These are phyloP conservation scores for Nicotiana otophora DNA, from an alignment of 257 asterid species.

Conservation along the genomic window DNA sequence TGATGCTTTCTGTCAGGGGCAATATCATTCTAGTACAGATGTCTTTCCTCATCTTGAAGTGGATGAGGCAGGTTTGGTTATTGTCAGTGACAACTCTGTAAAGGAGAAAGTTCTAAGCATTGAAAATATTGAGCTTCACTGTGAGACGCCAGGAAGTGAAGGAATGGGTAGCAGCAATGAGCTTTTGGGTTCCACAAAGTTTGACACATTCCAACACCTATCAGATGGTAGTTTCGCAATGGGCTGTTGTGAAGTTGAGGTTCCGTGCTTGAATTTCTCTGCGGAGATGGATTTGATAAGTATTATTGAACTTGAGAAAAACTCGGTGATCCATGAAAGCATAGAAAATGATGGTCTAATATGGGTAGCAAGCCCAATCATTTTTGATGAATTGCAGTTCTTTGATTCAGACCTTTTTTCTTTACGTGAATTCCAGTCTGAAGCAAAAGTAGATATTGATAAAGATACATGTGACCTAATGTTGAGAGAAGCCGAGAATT, in stretches of 20 bases:
- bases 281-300: constrained; percentile 33
- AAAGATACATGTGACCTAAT: constrained; percentile 51
- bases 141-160: constrained; percentile 36
- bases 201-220: constrained; percentile 49
- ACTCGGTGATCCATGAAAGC: constrained; percentile 25
- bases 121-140: constrained; percentile 42
- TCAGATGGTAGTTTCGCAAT: constrained; percentile 29
- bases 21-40: constrained; percentile 16
- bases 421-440: constrained; percentile 39
- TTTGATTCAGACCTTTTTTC: constrained; percentile 40
- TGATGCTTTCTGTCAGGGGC: constrained; percentile 39
- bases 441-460: constrained; percentile 35
- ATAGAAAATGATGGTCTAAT: constrained; percentile 24
- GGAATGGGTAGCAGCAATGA: constrained; percentile 32
- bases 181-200: constrained; percentile 43
- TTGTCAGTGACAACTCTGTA: constrained; percentile 23
- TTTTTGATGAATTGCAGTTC: constrained; percentile 55
- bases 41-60: constrained; percentile 66
- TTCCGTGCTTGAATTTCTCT: constrained; percentile 22
- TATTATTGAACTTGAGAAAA: constrained; percentile 39
- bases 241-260: constrained; percentile 30
- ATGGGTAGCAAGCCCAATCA: constrained; percentile 25
- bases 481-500: constrained; percentile 61
- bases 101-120: constrained; percentile 41
- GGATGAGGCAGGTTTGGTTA: constrained; percentile 44